Percentiles rank a stretch among this genome's conserved stretches.
phyloP scores from a whole-genome alignment of 192 early-diverging fungal genomes.

The Helicostylum pulchrum region DNA sequence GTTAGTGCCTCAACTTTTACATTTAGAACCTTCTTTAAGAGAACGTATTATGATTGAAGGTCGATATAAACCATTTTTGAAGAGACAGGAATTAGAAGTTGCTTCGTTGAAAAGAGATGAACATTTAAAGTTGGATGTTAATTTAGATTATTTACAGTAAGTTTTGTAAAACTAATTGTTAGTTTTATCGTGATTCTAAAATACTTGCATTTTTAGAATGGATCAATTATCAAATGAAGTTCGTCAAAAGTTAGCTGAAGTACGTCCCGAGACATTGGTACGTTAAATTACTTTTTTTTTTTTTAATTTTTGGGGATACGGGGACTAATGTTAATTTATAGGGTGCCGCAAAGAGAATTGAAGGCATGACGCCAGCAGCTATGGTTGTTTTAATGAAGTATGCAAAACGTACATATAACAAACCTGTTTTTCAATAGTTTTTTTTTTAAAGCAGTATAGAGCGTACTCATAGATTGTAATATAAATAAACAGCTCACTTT shows the following conservation, averaged over 20 bases:
- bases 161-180: too few species aligned
- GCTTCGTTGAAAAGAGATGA: slow-evolving; percentile 64
- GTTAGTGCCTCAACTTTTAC: slow-evolving; percentile 53
- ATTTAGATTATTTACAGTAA: slow-evolving; percentile 64
- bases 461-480: too few species aligned
- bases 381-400: slow-evolving; percentile 66
- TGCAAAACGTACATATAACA: slow-evolving; percentile 40
- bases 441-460: too few species aligned
- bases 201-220: slow-evolving; percentile 38
- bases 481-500: too few species aligned
- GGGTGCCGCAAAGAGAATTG: slow-evolving; percentile 76
- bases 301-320: too few species aligned
- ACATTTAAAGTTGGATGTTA: slow-evolving; percentile 52
- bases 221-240: slow-evolving; percentile 55
- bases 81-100: slow-evolving; percentile 62
- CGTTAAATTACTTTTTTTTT: slow-evolving; percentile 9
- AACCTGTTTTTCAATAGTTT: not conserved
- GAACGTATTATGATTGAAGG: slow-evolving; percentile 61
- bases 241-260: slow-evolving; percentile 47
- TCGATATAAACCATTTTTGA: slow-evolving; percentile 65
- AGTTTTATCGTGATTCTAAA: too few species aligned
- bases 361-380: slow-evolving; percentile 76
- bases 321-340: slow-evolving; percentile 25
- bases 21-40: slow-evolving; percentile 47
- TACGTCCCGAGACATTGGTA: slow-evolving; percentile 57